Base-by-base conservation (phyloP, 805 yeast genomes). In the Ogataea ramenticola region DNA sequence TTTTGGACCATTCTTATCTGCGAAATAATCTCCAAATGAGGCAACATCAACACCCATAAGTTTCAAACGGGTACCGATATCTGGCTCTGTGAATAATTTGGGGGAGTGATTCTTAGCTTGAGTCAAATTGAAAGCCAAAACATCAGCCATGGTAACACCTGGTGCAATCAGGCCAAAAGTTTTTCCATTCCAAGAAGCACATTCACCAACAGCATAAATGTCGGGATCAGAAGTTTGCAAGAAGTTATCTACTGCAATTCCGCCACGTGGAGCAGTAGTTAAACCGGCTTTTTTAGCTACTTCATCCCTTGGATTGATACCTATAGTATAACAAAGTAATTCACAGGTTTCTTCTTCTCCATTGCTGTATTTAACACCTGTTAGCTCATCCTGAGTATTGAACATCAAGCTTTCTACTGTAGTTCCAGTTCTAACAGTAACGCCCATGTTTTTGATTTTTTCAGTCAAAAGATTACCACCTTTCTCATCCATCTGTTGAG, bases 391-490 rank as follows among this genome's bases (percentile, higher is more conserved):
- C 4, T 49, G 45, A 11, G 50, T 48, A 12, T 47, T 47, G 39
- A 58, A 61, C n/a, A 71, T 60, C 52, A 75, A 72, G 44, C 71
- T 73, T 40, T 68, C 68, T 24, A 75, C 66, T 44, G 74, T 68
- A 27, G 77, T 71, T 48, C 72, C 77, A 39, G 73, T 64, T 57
- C 73, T 72, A 46, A 75, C 77, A 45, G 74, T 68, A 33, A 76
- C 67, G 29, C 81, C 81, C 39, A 77, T 64, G 51, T 69, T 71
- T 48, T 68, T 66, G 26, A 77, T 80, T 52, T 74, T 73, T 43
- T 69, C 74, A 44, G 66, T 60, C 19, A 64, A 46, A 24, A 64
- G 41, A 1, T 17, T 40, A 15, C 69, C 68, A 19, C 69, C 69
- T 36, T 56, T 56, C n/a, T 59, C 56, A 49, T 64, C 68, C 51